Evolutionary conservation across 768 basidiomycete genomes (phyloP).

Genomic region (Boletus tylopilopsis): DNA sequence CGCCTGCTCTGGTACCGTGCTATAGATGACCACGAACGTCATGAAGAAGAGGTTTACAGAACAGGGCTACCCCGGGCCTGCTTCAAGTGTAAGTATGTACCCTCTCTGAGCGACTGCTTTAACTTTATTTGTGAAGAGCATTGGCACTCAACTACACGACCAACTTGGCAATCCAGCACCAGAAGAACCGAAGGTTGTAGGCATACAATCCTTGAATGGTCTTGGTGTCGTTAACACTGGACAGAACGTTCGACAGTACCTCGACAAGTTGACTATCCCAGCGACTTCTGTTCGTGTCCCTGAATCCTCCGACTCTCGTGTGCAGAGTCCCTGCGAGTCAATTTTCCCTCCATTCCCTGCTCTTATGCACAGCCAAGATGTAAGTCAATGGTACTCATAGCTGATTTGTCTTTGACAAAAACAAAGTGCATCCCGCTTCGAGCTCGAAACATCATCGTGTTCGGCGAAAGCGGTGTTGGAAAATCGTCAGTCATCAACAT

Average conservation of each 20-base stretch:
- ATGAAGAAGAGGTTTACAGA: too few relatives aligned
- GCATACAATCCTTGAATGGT: not conserved
- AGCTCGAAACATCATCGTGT: conserved; percentile 35
- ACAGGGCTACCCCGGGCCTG: too few relatives aligned
- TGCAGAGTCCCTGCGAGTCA: conserved; percentile 12
- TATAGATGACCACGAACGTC: too few relatives aligned
- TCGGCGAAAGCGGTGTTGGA: conserved; percentile 38
- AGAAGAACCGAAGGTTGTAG: conserved; percentile 3
- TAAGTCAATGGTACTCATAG: not conserved
- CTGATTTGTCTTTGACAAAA: conserved; percentile 1
- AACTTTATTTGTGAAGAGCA: too few relatives aligned
- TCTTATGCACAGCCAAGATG: conserved; percentile 8
- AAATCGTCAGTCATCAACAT: conserved; percentile 43
- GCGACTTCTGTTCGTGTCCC: not conserved
- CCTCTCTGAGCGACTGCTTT: too few relatives aligned
- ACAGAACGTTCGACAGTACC: conserved; percentile 11
- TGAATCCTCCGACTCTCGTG: conserved; percentile 1
- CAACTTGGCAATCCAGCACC: not conserved
- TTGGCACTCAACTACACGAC: conserved; percentile 1
- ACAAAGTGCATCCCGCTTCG: conserved; percentile 5
- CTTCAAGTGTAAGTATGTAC: too few relatives aligned
- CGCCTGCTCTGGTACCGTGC: too few relatives aligned
- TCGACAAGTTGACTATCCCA: conserved; percentile 13
- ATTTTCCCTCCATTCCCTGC: not conserved
- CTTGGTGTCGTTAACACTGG: not conserved